phyloP scores from a whole-genome alignment of 2,329 filamentous ascomycete genomes.

The Sclerotinia glacialis region DNA sequence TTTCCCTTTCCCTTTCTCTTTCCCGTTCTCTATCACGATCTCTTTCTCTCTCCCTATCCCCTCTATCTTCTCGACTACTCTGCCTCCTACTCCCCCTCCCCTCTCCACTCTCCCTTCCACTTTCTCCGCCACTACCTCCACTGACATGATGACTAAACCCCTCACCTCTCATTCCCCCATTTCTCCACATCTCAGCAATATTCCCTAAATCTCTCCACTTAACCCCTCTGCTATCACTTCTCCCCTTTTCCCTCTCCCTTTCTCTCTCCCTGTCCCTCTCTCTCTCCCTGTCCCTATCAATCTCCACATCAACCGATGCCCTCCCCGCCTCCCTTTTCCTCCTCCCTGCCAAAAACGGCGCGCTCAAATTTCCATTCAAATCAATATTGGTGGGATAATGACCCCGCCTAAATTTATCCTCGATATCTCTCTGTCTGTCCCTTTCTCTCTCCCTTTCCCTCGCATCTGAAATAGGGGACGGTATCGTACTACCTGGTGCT shows the following conservation, averaged over 20 bases:
- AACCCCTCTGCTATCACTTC: conserved; percentile 15
- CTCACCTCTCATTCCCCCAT: conserved; percentile 24
- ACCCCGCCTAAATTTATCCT: conserved; percentile 29
- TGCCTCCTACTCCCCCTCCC: conserved; percentile 23
- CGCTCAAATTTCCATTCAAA: conserved; percentile 35
- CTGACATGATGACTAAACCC: conserved; percentile 17
- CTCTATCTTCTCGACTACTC: conserved; percentile 26
- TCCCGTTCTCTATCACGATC: conserved; percentile 11
- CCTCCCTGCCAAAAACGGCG: conserved; percentile 39
- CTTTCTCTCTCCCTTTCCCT: conserved; percentile 32
- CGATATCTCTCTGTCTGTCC: conserved; percentile 33
- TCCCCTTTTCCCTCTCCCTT: conserved; percentile 40
- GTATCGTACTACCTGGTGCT: conserved; percentile 9
- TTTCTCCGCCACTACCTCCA: conserved; percentile 20
- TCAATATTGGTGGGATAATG: conserved; percentile 35
- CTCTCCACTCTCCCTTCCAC: conserved; percentile 24
- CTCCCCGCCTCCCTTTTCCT: conserved; percentile 32
- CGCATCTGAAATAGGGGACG: conserved; percentile 17
- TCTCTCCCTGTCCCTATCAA: conserved; percentile 31
- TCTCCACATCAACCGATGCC: conserved; percentile 30
- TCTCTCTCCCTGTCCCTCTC: conserved; percentile 32
- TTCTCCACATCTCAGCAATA: conserved; percentile 23
- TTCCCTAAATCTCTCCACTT: conserved; percentile 22
- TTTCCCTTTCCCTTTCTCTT: conserved; percentile 19
- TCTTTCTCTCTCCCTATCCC: conserved; percentile 21